Percentiles rank a stretch among this genome's conserved stretches.
Conservation (phyloP, 371 early-diverging fungal species). For the Dichotomocladium elegans region DNA sequence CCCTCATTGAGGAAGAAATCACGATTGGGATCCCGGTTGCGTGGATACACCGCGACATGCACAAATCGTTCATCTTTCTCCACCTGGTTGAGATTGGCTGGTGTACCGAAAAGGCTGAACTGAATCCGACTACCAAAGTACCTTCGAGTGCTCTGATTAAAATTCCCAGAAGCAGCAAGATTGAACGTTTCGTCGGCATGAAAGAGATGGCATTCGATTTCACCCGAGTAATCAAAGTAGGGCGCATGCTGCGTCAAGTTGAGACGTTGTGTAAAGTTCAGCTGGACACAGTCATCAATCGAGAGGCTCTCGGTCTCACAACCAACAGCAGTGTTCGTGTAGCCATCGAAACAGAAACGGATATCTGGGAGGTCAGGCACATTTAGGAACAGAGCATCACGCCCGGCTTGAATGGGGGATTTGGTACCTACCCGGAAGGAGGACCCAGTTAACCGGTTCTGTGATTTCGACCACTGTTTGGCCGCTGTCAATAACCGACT, state of each 20-base stretch:
- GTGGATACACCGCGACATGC: slow-evolving; percentile 19
- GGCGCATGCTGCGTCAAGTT: slow-evolving; percentile 16
- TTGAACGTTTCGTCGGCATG: neutral
- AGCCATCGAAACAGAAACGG: slow-evolving; percentile 9
- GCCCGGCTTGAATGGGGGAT: neutral
- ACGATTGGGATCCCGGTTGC: slow-evolving; percentile 17
- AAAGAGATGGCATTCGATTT: neutral
- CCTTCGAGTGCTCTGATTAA: neutral
- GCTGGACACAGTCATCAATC: slow-evolving; percentile 1
- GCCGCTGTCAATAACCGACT: neutral
- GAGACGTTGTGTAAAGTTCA: slow-evolving; percentile 4
- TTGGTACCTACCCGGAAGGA: slow-evolving; percentile 1
- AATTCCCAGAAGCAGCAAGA: neutral
- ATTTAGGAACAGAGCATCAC: neutral
- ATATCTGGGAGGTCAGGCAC: slow-evolving; percentile 6
- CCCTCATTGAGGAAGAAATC: slow-evolving; percentile 10
- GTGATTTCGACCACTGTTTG: neutral
- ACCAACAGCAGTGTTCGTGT: neutral
- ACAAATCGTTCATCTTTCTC: slow-evolving; percentile 7
- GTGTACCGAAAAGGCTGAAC: slow-evolving; percentile 19
- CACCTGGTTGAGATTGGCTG: slow-evolving; percentile 1
- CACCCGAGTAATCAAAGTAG: slow-evolving; percentile 7
- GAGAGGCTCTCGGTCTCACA: slow-evolving; percentile 4
- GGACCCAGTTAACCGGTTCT: neutral
- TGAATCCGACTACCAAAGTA: slow-evolving; percentile 14